Percentiles rank a stretch among this genome's conserved stretches.
These are phyloP conservation scores for Colletotrichum eremochloae DNA, from an alignment of 2,329 filamentous ascomycete genomes.

Conservation along the genomic window DNA sequence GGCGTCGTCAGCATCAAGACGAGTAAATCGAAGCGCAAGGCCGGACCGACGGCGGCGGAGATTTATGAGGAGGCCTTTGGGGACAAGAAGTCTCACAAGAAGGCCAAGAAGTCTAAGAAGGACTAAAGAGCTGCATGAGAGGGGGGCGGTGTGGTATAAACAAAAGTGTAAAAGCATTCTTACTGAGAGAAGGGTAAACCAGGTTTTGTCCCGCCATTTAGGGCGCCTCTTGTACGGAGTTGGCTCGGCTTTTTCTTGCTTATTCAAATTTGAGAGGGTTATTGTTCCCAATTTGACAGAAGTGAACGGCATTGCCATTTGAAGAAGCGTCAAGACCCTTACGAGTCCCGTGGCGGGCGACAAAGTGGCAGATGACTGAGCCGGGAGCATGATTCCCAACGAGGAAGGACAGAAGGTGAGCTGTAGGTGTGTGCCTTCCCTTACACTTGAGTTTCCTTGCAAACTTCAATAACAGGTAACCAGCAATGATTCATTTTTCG, in stretches of 20 bases:
- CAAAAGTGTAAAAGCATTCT: slow-evolving; percentile 39
- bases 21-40: slow-evolving; percentile 83
- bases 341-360: not conserved
- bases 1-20: slow-evolving; percentile 86
- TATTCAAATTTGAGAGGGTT: slow-evolving; percentile 14
- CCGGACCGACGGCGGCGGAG: slow-evolving; percentile 68
- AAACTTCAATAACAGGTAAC: too few species aligned
- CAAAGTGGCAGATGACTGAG: not conserved
- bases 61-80: slow-evolving; percentile 73
- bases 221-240: slow-evolving; percentile 38
- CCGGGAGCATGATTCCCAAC: not conserved
- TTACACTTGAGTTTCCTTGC: not conserved
- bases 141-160: slow-evolving; percentile 3
- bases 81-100: slow-evolving; percentile 68
- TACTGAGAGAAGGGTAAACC: slow-evolving; percentile 26
- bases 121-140: slow-evolving; percentile 7
- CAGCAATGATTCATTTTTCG: not conserved
- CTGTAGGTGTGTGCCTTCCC: not conserved
- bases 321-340: not conserved
- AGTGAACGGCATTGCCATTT: slow-evolving; percentile 7
- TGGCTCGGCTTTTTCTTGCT: slow-evolving; percentile 21
- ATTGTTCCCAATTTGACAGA: not conserved
- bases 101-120: slow-evolving; percentile 59
- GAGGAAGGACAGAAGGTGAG: slow-evolving; percentile 4
- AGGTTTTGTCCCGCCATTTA: slow-evolving; percentile 25